These are phyloP conservation scores for Pleurozium schreberi DNA, from an alignment of 225 moss, liverwort and hornwort species.

Conservation along the genomic window DNA sequence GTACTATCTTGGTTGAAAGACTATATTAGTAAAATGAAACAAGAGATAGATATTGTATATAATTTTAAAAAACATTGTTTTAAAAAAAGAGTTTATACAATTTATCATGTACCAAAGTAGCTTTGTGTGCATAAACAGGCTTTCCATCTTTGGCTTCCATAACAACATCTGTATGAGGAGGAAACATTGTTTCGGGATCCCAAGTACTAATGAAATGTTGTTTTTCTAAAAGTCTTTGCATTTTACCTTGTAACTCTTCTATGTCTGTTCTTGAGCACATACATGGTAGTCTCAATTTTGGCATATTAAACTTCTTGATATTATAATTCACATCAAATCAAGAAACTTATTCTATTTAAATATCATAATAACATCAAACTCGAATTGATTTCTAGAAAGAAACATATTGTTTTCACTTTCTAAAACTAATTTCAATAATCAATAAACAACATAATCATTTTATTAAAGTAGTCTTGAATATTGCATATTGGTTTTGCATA, in stretches of 20 bases:
- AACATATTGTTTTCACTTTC: accelerated
- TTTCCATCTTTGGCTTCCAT: constrained; percentile 2
- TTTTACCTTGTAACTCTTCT: constrained; percentile 14
- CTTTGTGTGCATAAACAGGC: constrained; percentile 3
- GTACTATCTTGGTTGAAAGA: no score
- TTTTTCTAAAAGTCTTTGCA: constrained; percentile 10
- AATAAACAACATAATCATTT: not conserved
- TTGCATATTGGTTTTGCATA: not conserved
- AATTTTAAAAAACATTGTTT: not conserved
- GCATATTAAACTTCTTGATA: not conserved
- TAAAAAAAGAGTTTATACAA: not conserved
- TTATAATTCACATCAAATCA: not conserved
- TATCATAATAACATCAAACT: not conserved
- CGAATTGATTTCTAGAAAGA: no score
- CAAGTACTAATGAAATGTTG: constrained; percentile 22
- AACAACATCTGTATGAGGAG: constrained; percentile 11
- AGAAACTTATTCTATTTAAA: not conserved
- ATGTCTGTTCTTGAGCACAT: constrained; percentile 8
- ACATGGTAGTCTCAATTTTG: not conserved
- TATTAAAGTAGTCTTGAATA: not conserved
- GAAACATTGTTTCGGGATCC: constrained; percentile 20
- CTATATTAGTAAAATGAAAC: not conserved
- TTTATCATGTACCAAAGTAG: constrained; percentile 4
- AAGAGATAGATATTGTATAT: not conserved
- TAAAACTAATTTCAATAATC: not conserved